Conservation (phyloP, 805 yeast genomes). For the Lipomyces starkeyi region DNA sequence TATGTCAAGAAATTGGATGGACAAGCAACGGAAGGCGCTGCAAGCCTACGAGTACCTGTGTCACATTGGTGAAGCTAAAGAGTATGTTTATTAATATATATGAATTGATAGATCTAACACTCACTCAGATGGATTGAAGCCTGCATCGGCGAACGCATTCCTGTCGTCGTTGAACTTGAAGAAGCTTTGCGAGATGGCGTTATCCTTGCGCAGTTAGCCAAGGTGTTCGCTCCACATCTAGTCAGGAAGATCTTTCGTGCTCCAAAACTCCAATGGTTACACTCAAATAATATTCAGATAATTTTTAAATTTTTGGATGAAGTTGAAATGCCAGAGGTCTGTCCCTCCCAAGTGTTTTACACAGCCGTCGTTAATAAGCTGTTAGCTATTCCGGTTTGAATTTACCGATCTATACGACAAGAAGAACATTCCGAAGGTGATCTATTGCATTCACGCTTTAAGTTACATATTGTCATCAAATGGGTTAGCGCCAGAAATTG, state of each 20-base stretch:
- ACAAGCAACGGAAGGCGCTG: conserved; percentile 50
- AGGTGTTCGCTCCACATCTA: conserved; percentile 69
- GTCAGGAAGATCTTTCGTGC: conserved; percentile 62
- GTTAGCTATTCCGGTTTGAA: conserved; percentile 71
- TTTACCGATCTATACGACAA: conserved; percentile 91
- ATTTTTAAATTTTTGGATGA: conserved; percentile 72
- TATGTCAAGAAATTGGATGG: conserved; percentile 46
- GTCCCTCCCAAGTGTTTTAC: neutral
- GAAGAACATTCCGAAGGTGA: conserved; percentile 90
- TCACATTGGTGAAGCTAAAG: conserved; percentile 78
- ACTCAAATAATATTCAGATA: conserved; percentile 88
- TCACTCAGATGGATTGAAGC: conserved; percentile 66
- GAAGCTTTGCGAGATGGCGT: conserved; percentile 84
- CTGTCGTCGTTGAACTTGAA: conserved; percentile 64
- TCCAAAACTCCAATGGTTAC: conserved; percentile 74
- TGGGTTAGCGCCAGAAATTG: conserved; percentile 58
- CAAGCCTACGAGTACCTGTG: conserved; percentile 80
- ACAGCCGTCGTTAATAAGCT: neutral
- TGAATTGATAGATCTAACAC: conserved; percentile 1
- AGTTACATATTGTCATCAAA: conserved; percentile 70
- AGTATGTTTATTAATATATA: conserved; percentile 39
- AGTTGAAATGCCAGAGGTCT: conserved; percentile 78
- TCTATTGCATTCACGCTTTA: conserved; percentile 89
- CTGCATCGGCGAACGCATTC: conserved; percentile 62
- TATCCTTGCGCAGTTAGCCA: conserved; percentile 76